These are phyloP conservation scores for Chrysochromulina parva DNA, from an alignment of 78 protist genomes.

Conservation along the genomic window DNA sequence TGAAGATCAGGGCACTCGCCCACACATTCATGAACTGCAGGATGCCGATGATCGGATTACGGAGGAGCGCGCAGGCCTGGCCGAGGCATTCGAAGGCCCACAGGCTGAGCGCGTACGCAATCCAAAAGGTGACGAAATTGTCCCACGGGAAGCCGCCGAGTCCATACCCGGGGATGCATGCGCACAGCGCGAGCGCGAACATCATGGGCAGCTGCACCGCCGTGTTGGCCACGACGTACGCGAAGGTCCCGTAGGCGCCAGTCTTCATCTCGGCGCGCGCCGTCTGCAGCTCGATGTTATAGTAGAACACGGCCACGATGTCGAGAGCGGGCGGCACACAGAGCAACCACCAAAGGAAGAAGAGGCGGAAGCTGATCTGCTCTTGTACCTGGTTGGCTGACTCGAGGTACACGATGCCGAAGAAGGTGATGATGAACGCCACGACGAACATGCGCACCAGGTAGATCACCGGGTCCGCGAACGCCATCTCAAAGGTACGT, in stretches of 20 bases:
- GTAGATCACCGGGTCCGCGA: neutral
- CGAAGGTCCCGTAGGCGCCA: neutral
- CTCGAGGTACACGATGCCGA: neutral
- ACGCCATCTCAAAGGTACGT: neutral
- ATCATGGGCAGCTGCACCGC: neutral
- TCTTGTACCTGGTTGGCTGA: neutral
- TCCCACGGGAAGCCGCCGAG: too few relatives aligned
- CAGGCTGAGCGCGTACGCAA: neutral
- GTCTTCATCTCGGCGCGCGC: neutral
- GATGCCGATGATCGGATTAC: neutral
- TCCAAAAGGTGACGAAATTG: too few relatives aligned
- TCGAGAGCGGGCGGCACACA: neutral
- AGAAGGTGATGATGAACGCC: neutral
- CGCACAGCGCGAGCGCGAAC: neutral
- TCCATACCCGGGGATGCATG: neutral
- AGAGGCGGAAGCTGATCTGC: neutral
- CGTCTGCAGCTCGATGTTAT: neutral
- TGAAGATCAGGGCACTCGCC: neutral
- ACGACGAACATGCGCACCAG: neutral
- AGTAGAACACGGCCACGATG: neutral
- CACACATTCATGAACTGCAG: neutral
- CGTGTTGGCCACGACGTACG: neutral
- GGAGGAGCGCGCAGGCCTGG: neutral
- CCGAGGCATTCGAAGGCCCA: neutral
- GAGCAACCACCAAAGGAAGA: neutral